Percentiles rank a stretch among this genome's conserved stretches.
These are phyloP conservation scores for Prunus kanzakura DNA, from an alignment of 306 rosid species.

Conservation along the genomic window DNA sequence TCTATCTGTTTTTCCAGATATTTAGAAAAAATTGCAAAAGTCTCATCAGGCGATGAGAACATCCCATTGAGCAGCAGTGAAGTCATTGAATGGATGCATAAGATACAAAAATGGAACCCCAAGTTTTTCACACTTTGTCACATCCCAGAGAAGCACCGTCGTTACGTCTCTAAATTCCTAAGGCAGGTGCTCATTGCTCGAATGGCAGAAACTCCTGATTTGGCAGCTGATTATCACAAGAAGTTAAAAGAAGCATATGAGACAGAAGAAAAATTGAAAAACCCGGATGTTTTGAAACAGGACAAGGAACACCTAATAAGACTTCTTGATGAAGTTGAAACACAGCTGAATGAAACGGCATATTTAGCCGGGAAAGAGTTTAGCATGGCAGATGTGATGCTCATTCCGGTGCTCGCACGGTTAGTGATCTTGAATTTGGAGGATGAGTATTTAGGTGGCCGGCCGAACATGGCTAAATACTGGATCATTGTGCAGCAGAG, in stretches of 20 bases:
- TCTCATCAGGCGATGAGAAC: constrained; percentile 55
- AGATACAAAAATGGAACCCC: constrained; percentile 86
- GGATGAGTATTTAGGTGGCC: constrained; percentile 53
- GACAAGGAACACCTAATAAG: constrained; percentile 54
- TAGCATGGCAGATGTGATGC: constrained; percentile 82
- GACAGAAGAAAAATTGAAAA: constrained; percentile 75
- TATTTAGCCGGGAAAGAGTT: constrained; percentile 75
- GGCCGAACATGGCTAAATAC: constrained; percentile 75
- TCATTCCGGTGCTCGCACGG: constrained; percentile 69
- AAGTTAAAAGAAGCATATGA: constrained; percentile 80
- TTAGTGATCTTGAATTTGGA: constrained; percentile 59
- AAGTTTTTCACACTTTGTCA: constrained; percentile 68
- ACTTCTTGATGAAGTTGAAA: constrained; percentile 76
- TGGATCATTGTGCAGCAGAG: constrained; percentile 87
- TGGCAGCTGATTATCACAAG: constrained; percentile 75
- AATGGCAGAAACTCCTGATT: constrained; percentile 81
- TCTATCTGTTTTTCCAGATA: constrained; percentile 54
- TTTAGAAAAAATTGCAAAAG: constrained; percentile 78
- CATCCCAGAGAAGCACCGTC: constrained; percentile 63
- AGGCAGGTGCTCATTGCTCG: constrained; percentile 80
- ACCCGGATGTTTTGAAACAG: constrained; percentile 43
- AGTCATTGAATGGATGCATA: constrained; percentile 86
- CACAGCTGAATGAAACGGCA: constrained; percentile 49
- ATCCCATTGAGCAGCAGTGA: constrained; percentile 44
- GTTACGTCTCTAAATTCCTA: constrained; percentile 63